Evolutionary conservation across 2,329 filamentous ascomycete species (phyloP), one percentile per base, ranked within the genome.

Genomic region (Fusarium ambrosium): DNA sequence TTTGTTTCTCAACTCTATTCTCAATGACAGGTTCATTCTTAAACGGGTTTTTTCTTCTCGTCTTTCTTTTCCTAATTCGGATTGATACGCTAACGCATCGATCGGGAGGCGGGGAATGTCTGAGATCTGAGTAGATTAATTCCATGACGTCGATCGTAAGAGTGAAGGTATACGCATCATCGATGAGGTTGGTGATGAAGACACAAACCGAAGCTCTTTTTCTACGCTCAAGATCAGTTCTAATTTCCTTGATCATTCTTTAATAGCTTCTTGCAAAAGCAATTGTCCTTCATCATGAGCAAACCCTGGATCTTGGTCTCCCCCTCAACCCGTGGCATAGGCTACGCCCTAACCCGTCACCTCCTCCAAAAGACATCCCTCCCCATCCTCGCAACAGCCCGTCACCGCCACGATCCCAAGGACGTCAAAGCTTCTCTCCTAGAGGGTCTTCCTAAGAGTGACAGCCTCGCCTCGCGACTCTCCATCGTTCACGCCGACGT

Each of bases 241-340:
- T 29, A 29, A 18, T 41, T 43, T 43, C 18, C 16, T 51, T 29
- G 6, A 34, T 5, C 24, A 56, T 24, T n/a, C 4, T 36, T 11
- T 6, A 6, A 18, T 29, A 53, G 4, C 16, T 8, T 6, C 20
- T 8, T 6, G n/a, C 6, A 11, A 53, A 14, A 13, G 4, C 5
- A 20, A 62, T 7, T 10, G 3, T 20, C 3, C 36, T n/a, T 45
- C 63, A 65, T 11, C 60, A 86, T 87, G 84, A 86, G 86, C 41
- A 83, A 83, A 39, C 87, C 87, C 22, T 89, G 87, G 87, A 85
- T 87, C 73, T 80, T 89, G 71, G 73, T 88, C 70, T 85, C 82
- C 48, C 86, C 87, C 0, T 84, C 87, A 20, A 86, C 82, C 76
- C 82, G 87, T 29, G 87, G 87, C 73, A 86, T 89, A 55, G 87